Conservation (phyloP, 768 basidiomycete species). For the Lyophyllum shimeji region DNA sequence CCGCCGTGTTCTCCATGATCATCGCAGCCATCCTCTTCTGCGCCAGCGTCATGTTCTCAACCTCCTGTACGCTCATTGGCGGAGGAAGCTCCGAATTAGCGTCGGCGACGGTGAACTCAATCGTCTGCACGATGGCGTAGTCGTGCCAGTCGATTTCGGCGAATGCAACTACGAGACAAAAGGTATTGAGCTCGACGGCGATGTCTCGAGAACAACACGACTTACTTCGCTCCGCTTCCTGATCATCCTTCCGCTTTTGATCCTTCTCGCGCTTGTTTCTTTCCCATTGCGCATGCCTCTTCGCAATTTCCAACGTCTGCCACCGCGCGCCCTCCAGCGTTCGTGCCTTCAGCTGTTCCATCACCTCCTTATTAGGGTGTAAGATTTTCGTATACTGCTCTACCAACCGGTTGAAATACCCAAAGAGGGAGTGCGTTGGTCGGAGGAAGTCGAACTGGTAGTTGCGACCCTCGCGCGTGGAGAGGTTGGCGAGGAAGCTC, state of each 20-base stretch:
- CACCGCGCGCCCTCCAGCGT: constrained; percentile 68
- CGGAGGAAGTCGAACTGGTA: constrained; percentile 98
- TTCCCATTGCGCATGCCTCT: constrained; percentile 87
- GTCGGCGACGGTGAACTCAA: constrained; percentile 95
- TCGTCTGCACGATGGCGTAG: constrained; percentile 96
- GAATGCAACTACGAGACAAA: constrained; percentile 65
- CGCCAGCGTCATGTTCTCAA: constrained; percentile 94
- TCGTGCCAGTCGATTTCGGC: constrained; percentile 99
- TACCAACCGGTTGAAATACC: constrained; percentile 95
- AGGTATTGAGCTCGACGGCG: constrained; percentile 9
- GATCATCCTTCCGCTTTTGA: constrained; percentile 84
- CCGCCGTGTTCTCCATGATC: constrained; percentile 94
- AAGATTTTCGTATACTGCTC: constrained; percentile 94
- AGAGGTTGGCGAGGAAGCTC: constrained; percentile 81
- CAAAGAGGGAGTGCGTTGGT: constrained; percentile 93
- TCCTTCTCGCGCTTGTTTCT: constrained; percentile 79
- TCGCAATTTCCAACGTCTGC: constrained; percentile 74
- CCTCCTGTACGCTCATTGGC: constrained; percentile 94
- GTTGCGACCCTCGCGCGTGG: constrained; percentile 88
- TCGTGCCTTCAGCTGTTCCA: constrained; percentile 69
- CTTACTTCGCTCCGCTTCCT: constrained; percentile 87
- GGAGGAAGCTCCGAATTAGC: constrained; percentile 88
- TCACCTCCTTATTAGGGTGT: constrained; percentile 72
- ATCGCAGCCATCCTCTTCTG: constrained; percentile 98
- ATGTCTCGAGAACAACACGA: constrained; percentile 18